These are phyloP conservation scores for Suhomyces choctaworum DNA, from an alignment of 1,139 yeast species.

Conservation along the genomic window DNA sequence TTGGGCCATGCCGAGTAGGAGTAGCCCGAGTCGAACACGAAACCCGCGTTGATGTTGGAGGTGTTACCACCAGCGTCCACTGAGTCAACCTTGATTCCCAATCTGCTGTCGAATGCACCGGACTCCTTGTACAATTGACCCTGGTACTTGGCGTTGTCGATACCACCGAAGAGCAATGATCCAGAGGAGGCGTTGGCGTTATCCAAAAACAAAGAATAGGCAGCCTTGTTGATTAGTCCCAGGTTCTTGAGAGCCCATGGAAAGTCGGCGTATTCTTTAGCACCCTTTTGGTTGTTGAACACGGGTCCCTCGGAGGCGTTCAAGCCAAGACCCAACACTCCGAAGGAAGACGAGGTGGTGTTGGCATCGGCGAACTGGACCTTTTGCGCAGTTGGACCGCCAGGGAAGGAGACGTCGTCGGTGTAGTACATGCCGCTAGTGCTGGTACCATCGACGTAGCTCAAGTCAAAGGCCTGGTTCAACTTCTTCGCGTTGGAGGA, in stretches of 20 bases:
- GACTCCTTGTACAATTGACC: conserved; percentile 20
- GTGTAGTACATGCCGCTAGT: conserved; percentile 20
- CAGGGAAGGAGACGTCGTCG: conserved; percentile 18
- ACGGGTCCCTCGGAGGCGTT: conserved; percentile 2
- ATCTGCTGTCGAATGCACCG: conserved; percentile 3
- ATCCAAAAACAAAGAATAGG: conserved; percentile 25
- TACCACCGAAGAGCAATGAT: conserved; percentile 22
- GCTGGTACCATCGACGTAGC: conserved; percentile 19
- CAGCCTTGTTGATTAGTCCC: conserved; percentile 21
- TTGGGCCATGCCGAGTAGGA: conserved; percentile 7
- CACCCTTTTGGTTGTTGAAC: background rate
- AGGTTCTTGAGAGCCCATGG: conserved; percentile 23
- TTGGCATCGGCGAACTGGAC: conserved; percentile 24
- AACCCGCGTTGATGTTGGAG: background rate
- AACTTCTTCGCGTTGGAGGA: conserved; percentile 11
- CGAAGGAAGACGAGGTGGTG: conserved; percentile 16
- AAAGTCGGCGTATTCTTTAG: conserved; percentile 19
- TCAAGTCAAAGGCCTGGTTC: conserved; percentile 13
- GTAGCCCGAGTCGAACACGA: conserved; percentile 10
- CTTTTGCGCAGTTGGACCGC: conserved; percentile 21
- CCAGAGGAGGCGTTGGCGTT: conserved; percentile 15
- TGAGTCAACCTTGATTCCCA: conserved; percentile 3
- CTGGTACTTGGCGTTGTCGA: conserved; percentile 21
- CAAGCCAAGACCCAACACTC: conserved; percentile 21
- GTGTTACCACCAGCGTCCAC: background rate